Evolutionary conservation across 495 filamentous ascomycete genomes (phyloP), one percentile per base, ranked within the genome.

Genomic region (Neurospora sp.): DNA sequence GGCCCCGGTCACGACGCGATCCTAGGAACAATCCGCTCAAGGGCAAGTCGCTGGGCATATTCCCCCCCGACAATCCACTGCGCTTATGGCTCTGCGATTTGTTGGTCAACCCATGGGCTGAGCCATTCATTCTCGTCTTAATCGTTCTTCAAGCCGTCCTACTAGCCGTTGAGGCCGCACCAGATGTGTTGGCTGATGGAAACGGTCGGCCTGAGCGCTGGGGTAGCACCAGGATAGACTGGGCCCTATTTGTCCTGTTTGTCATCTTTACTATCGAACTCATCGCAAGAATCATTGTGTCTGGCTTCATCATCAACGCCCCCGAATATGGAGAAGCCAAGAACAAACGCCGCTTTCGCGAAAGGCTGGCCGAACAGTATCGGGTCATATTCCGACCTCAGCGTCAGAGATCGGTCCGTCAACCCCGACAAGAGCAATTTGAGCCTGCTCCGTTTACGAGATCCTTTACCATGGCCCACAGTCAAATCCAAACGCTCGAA

Each of bases 181-280:
- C 86, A 37, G 89, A 88, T 76, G 92, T 94, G 11, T 90, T 87
- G 73, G 78, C 83, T 20, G 76, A 88, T n/a, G 85, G 83, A 31
- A 85, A 86, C 70, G 75, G 70, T 14, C 82, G 85, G 14, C 82
- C 81, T 8, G 70, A 76, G 2, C 79, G 81, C 5, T 98, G 94
- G 94, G 90, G 92, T 14, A 79, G 76, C 31, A 82, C 84, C 11
- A 85, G 84, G 38, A 92, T 95, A 70, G 93, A 98, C 79, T 96
- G 88, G 82, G 89, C 89, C 20, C 85, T 98, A 16, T 87, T 98
- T 69, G 89, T 80, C 3, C 89, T 98, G 11, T 99, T 99, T 79
- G 83, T 91, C 70, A 89, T 99, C 73, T 99, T 98, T 78, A 97
- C 96, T 7, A 79, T 96, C 20, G 96, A 99, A 79, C 87, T 96